Evolutionary conservation across 352 stramenopile genomes (phyloP), one percentile per base, ranked within the genome.

Genomic region (Phytophthora syringae): DNA sequence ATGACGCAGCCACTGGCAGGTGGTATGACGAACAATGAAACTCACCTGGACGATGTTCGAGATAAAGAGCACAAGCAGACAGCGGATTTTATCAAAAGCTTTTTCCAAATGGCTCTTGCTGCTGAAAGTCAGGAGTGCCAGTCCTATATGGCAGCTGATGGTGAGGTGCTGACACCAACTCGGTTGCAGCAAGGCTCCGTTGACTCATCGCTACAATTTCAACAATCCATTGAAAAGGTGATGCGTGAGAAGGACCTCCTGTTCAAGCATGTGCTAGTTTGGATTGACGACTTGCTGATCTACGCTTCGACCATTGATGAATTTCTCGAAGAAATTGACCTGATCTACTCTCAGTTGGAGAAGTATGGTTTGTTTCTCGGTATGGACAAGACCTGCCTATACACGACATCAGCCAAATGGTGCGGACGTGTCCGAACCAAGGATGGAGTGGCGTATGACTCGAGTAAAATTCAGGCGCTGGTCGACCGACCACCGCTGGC

Each of bases 1-100:
- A 9, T 43, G 3, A 43, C 36, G 15, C 7, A 21, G 36, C 15
- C 36, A 7, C 16, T 60, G 21, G 40, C 48, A 13, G 40, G 42
- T 21, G 37, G 47, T 21, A 65, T 65, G 48, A 57, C 52, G 16
- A 60, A 57, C 20, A 52, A 64, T 1, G 42, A 57, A 7, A 51
- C 53, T 12, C 49, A 52, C 9, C 24, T 62, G 1, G 48, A 72
- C 13, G 24, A 54, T 18, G 30, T 66, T 1, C 40, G 22, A 28
- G 32, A 21, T 13, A 21, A 43, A 21, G 18, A 63, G 22, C n/a
- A 22, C 11, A 56, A 57, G 2, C 45, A 34, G 12, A 58, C 39
- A 12, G 30, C 50, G 2, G 64, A 72, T 47, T 50, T 67, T 7
- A 61, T 51, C 27, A 50, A 50, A 21, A 50, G 43, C 43, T 50